These are phyloP conservation scores for Lotmaria passim DNA, from an alignment of 208 protist species.

Conservation along the genomic window DNA sequence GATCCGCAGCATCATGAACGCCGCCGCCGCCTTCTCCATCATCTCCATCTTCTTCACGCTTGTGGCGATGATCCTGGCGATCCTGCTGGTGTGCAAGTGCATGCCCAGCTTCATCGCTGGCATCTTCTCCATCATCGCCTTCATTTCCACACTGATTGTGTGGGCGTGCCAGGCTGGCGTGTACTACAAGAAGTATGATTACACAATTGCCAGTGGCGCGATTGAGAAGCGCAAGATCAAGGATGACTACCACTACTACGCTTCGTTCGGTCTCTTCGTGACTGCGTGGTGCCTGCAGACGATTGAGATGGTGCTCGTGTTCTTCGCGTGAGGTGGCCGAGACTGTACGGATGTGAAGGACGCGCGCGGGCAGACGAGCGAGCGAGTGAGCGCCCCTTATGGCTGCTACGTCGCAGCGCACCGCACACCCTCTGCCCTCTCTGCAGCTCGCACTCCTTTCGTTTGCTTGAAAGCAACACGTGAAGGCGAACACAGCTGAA, in stretches of 20 bases:
- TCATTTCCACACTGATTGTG: constrained; percentile 31
- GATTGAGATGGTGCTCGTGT: constrained; percentile 25
- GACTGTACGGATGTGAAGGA: not conserved
- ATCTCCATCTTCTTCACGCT: constrained; percentile 49
- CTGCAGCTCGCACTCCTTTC: too few species aligned
- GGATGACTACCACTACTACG: constrained; percentile 11
- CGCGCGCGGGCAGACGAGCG: not conserved
- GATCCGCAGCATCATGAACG: constrained; percentile 31
- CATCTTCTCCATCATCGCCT: constrained; percentile 25
- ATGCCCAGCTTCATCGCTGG: constrained; percentile 13
- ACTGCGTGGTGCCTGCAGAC: constrained; percentile 47
- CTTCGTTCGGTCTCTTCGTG: constrained; percentile 35
- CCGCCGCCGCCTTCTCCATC: constrained; percentile 43
- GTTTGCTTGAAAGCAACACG: too few species aligned
- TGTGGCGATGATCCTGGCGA: constrained; percentile 21
- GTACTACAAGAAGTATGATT: constrained; percentile 23
- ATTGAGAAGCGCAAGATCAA: constrained; percentile 8
- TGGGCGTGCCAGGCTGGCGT: constrained; percentile 44
- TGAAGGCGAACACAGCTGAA: too few species aligned
- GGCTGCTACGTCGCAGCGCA: too few species aligned
- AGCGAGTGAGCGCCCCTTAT: too few species aligned
- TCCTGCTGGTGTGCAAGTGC: constrained; percentile 30
- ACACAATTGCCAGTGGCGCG: not conserved
- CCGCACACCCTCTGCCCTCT: too few species aligned
- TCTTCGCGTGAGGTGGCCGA: constrained; percentile 1